Base-by-base conservation (phyloP, 768 basidiomycete species). In the Astraeus odoratus region DNA sequence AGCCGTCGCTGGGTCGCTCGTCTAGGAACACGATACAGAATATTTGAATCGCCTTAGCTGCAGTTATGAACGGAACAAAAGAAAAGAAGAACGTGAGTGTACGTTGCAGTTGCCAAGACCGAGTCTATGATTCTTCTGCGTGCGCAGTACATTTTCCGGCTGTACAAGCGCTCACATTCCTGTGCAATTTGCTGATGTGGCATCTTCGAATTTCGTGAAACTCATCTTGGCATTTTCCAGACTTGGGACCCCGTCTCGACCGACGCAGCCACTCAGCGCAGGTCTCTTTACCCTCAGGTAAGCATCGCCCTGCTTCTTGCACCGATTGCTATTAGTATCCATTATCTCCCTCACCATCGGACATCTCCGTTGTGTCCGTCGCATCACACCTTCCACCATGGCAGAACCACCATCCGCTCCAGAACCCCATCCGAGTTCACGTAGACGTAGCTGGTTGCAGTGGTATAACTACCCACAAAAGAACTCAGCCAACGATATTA, bases 251-350 rank as follows among this genome's bases (percentile, higher is more conserved):
- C 46, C 42, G 29, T 40, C 38, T 55, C 53, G 49, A 54, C 54
- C 48, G 57, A 64, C 56, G 46, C 57, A 57, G 61, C 61, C 64
- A 64, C 61, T 18, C 39, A 29, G 20, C 45, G 46, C 42, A 55
- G 51, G 48, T 57, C 49, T 52, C 54, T 55, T 50, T 49, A 48
- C 19, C 35, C 48, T 53, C 64, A 64, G 64, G 62, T 64, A 59
- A 65, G 59, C 54, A 44, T 39, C 44, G 26, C 43, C 42, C 49
- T 46, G 56, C 53, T 46, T 50, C 42, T 49, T 33, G 20, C 24
- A 33, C 39, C 51, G 22, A 39, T 44, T 23, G 20, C 13, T 13
- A 37, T 37, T 13, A 22, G 36, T 37, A 13, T 18, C 37, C 43
- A 35, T 37, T 9, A 41, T 55, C 50, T 44, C 50, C 50, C 29